phyloP scores from a whole-genome alignment of 495 filamentous ascomycete genomes.

The Aspergillus asperescens region DNA sequence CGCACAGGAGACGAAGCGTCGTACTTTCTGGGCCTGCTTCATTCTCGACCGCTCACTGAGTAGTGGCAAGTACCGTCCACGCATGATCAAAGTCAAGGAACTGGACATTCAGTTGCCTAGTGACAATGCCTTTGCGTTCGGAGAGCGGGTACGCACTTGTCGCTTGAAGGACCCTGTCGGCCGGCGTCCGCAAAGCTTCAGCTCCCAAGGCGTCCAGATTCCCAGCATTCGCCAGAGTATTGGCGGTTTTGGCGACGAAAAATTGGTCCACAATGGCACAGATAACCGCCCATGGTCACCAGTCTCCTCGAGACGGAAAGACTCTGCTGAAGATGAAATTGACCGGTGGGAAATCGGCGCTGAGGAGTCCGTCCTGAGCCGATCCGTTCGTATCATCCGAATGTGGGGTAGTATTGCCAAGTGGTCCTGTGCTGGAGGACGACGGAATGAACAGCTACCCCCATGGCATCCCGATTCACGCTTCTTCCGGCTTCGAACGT shows the following conservation, averaged over 20 bases:
- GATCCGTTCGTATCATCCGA: constrained; percentile 71
- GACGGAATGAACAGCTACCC: constrained; percentile 51
- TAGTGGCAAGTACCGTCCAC: constrained; percentile 67
- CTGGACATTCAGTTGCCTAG: constrained; percentile 49
- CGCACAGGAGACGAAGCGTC: constrained; percentile 67
- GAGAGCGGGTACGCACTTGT: constrained; percentile 44
- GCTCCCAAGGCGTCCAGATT: constrained; percentile 42
- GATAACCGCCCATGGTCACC: constrained; percentile 42
- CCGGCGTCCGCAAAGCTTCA: constrained; percentile 40
- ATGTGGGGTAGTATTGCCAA: constrained; percentile 73
- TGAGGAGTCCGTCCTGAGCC: constrained; percentile 66
- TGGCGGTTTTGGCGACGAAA: constrained; percentile 37
- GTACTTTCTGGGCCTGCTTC: constrained; percentile 84
- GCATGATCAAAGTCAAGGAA: constrained; percentile 63
- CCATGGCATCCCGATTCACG: constrained; percentile 61
- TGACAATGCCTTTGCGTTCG: constrained; percentile 46
- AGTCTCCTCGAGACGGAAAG: constrained; percentile 53
- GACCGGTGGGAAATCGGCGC: constrained; percentile 53
- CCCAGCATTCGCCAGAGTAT: constrained; percentile 45
- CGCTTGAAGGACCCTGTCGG: constrained; percentile 35
- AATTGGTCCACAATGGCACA: constrained; percentile 29
- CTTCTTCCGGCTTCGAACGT: constrained; percentile 54
- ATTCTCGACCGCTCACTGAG: constrained; percentile 75
- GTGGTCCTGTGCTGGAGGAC: constrained; percentile 69
- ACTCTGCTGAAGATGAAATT: constrained; percentile 62